These are phyloP conservation scores for Suillus placidus DNA, from an alignment of 768 basidiomycete species.

Conservation along the genomic window DNA sequence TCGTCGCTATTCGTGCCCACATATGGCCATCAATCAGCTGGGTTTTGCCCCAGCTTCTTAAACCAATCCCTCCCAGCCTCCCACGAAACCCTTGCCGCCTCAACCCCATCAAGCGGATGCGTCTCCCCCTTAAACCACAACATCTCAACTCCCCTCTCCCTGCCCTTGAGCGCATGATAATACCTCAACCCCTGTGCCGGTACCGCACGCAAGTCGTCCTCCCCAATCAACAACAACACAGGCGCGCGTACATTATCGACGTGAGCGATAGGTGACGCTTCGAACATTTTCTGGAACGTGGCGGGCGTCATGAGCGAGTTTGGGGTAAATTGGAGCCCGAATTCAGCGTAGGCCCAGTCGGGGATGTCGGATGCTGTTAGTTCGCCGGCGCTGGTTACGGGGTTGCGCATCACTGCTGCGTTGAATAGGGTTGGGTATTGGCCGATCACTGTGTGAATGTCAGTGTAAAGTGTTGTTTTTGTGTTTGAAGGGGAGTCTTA, in stretches of 20 bases:
- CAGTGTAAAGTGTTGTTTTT: not conserved
- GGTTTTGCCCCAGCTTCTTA: conserved; percentile 11
- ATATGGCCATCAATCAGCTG: not conserved
- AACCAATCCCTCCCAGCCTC: conserved; percentile 59
- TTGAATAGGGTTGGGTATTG: conserved; percentile 62
- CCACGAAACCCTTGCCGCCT: conserved; percentile 54
- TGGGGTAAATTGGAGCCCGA: conserved; percentile 37
- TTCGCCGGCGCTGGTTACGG: conserved; percentile 65
- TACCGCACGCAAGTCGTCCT: conserved; percentile 62
- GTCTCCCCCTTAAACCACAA: conserved; percentile 62
- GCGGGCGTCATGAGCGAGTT: conserved; percentile 46
- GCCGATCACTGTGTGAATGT: conserved; percentile 58
- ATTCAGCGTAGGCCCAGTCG: conserved; percentile 61
- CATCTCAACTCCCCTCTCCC: conserved; percentile 51
- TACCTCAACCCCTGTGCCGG: conserved; percentile 63
- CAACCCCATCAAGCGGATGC: conserved; percentile 67
- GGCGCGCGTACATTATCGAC: conserved; percentile 53
- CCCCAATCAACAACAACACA: conserved; percentile 62
- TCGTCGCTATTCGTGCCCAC: conserved; percentile 48
- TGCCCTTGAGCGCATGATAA: conserved; percentile 66
- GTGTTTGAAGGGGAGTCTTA: conserved; percentile 34
- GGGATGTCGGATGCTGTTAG: conserved; percentile 63
- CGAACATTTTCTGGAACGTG: conserved; percentile 45
- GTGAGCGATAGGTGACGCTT: conserved; percentile 58
- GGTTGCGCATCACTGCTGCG: conserved; percentile 67